Percentiles rank a stretch among this genome's conserved stretches.
Conservation (phyloP, 495 filamentous ascomycete species). For the Podospora pseudoanserina region DNA sequence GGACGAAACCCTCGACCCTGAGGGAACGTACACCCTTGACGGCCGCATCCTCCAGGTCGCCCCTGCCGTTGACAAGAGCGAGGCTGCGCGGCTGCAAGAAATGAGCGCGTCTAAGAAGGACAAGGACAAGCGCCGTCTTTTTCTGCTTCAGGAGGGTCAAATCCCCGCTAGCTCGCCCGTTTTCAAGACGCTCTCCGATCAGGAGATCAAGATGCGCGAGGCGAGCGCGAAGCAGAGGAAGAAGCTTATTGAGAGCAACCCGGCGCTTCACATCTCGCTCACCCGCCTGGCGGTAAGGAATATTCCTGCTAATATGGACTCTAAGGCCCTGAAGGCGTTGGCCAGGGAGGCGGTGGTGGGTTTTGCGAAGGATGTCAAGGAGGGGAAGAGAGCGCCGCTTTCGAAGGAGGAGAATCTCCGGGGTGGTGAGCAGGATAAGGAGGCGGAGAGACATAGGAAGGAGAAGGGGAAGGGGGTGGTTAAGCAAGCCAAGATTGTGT, state of each 20-base stretch:
- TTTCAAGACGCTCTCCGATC: slow-evolving; percentile 69
- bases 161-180: slow-evolving; percentile 68
- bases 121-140: slow-evolving; percentile 88
- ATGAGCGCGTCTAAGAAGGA: slow-evolving; percentile 65
- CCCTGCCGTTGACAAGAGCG: slow-evolving; percentile 74
- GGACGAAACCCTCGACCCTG: slow-evolving; percentile 69
- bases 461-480: slow-evolving; percentile 86
- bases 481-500: slow-evolving; percentile 91
- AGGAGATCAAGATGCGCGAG: slow-evolving; percentile 84
- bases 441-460: slow-evolving; percentile 72
- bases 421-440: slow-evolving; percentile 71
- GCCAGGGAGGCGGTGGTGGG: slow-evolving; percentile 87
- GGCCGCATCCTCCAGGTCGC: slow-evolving; percentile 81
- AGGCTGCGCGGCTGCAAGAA: slow-evolving; percentile 70
- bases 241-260: slow-evolving; percentile 84
- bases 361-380: slow-evolving; percentile 86
- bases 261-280: slow-evolving; percentile 80
- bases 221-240: slow-evolving; percentile 84
- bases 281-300: slow-evolving; percentile 95
- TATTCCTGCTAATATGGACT: slow-evolving; percentile 75
- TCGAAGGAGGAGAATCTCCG: slow-evolving; percentile 83
- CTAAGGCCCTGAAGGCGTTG: slow-evolving; percentile 86
- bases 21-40: slow-evolving; percentile 82
- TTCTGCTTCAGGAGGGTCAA: slow-evolving; percentile 81
- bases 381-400: slow-evolving; percentile 63